Percentiles rank a stretch among this genome's conserved stretches.
Conservation (phyloP, 2,329 filamentous ascomycete genomes). For the Cladobotryum protrusum region DNA sequence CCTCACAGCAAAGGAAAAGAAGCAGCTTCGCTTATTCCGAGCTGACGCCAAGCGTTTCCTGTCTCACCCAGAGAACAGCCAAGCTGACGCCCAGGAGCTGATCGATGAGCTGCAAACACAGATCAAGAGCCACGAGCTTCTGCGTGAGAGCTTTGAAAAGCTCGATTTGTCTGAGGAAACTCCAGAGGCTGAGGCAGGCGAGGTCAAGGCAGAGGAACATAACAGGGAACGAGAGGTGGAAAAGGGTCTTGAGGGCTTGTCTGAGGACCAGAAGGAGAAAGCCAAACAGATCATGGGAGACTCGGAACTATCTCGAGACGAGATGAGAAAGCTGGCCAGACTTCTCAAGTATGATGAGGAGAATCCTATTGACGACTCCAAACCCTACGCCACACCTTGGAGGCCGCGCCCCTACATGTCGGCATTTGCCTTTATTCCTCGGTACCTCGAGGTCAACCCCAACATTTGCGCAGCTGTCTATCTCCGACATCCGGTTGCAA, state of each 20-base stretch:
- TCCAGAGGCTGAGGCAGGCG: slow-evolving; percentile 14
- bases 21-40: slow-evolving; percentile 67
- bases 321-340: slow-evolving; percentile 46
- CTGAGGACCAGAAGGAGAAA: slow-evolving; percentile 26
- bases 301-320: slow-evolving; percentile 37
- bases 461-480: slow-evolving; percentile 95
- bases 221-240: slow-evolving; percentile 28
- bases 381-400: slow-evolving; percentile 92
- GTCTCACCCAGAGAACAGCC: slow-evolving; percentile 26
- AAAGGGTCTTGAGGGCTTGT: slow-evolving; percentile 29
- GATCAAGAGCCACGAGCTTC: slow-evolving; percentile 27
- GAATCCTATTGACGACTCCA: slow-evolving; percentile 68
- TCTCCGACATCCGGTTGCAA: slow-evolving; percentile 84
- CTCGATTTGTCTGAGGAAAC: slow-evolving; percentile 17
- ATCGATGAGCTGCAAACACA: slow-evolving; percentile 27
- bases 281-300: slow-evolving; percentile 28
- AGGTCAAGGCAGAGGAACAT: slow-evolving; percentile 14
- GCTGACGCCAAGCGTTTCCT: slow-evolving; percentile 59
- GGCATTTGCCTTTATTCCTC: slow-evolving; percentile 89
- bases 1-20: slow-evolving; percentile 66
- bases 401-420: slow-evolving; percentile 78
- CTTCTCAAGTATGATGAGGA: slow-evolving; percentile 60
- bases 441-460: slow-evolving; percentile 96
- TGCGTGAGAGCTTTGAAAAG: slow-evolving; percentile 26
- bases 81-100: slow-evolving; percentile 24